phyloP scores from a whole-genome alignment of 2,329 filamentous ascomycete species.

The Fusarium nanum region DNA sequence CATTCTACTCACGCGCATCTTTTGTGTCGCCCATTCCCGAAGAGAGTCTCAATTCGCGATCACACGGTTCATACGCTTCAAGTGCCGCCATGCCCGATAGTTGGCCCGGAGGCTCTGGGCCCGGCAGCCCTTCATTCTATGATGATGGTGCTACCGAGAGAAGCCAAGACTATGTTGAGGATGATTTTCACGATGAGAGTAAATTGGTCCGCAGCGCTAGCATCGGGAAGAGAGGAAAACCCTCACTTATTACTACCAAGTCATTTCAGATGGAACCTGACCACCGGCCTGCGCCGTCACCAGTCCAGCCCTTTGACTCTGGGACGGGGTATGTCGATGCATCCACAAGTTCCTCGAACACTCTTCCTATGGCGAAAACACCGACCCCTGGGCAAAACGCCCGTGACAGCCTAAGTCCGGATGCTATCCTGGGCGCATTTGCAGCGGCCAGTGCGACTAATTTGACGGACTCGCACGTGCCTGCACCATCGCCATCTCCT shows the following conservation, averaged over 20 bases:
- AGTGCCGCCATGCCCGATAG: conserved; percentile 77
- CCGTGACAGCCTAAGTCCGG: conserved; percentile 52
- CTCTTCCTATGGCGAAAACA: conserved; percentile 49
- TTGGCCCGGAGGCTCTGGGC: conserved; percentile 67
- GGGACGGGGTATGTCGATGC: conserved; percentile 61
- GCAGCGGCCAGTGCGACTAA: conserved; percentile 61
- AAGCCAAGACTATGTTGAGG: conserved; percentile 54
- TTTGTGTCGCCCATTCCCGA: conserved; percentile 82
- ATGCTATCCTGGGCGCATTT: conserved; percentile 63
- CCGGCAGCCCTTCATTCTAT: conserved; percentile 60
- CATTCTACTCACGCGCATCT: conserved; percentile 73
- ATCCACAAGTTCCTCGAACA: conserved; percentile 60
- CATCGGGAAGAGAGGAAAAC: conserved; percentile 69
- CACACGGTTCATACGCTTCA: conserved; percentile 75
- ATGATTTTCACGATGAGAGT: conserved; percentile 66
- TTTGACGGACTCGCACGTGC: conserved; percentile 48
- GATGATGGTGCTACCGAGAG: conserved; percentile 63
- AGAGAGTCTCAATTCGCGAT: conserved; percentile 69
- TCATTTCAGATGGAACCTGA: conserved; percentile 20
- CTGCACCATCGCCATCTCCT: conserved; percentile 46
- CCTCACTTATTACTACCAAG: conserved; percentile 62
- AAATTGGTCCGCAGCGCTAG: conserved; percentile 71
- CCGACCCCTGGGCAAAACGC: conserved; percentile 29
- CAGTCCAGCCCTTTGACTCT: conserved; percentile 56
- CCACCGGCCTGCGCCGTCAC: conserved; percentile 51